phyloP scores from a whole-genome alignment of 2,329 filamentous ascomycete genomes.

The Alternaria incomplexa region DNA sequence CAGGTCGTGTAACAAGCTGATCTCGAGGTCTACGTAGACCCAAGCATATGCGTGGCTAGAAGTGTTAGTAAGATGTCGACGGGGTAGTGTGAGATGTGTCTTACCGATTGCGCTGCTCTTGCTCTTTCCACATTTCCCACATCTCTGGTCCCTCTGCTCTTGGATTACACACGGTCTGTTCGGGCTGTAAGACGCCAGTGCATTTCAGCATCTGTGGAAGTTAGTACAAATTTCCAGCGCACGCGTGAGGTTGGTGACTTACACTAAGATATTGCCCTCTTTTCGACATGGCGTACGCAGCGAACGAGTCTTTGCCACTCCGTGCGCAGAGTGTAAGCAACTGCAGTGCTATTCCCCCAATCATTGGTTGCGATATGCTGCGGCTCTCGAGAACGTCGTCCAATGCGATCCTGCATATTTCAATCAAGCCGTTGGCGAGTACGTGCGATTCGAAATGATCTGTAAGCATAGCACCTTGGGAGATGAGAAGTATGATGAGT shows the following conservation, averaged over 20 bases:
- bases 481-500: conserved; percentile 2
- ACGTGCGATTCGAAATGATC: conserved; percentile 2
- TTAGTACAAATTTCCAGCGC: not conserved
- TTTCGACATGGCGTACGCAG: conserved; percentile 7
- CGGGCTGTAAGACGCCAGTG: not conserved
- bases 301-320: conserved; percentile 4
- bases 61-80: not conserved
- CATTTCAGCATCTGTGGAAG: not conserved
- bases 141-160: not conserved
- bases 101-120: conserved; percentile 8
- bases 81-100: not conserved
- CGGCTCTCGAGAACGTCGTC: conserved; percentile 7
- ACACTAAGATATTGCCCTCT: conserved; percentile 9
- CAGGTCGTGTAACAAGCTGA: conserved; percentile 7
- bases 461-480: conserved; percentile 11
- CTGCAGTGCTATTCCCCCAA: conserved; percentile 4
- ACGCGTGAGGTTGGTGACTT: not conserved
- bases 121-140: conserved; percentile 10
- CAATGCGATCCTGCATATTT: conserved; percentile 9
- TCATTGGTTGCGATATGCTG: conserved; percentile 8
- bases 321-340: conserved; percentile 7
- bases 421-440: conserved; percentile 4
- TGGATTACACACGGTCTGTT: not conserved
- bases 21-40: conserved; percentile 10
- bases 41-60: conserved; percentile 9